Base-by-base conservation (phyloP, 2,329 filamentous ascomycete genomes). In the Colletotrichum shisoi region DNA sequence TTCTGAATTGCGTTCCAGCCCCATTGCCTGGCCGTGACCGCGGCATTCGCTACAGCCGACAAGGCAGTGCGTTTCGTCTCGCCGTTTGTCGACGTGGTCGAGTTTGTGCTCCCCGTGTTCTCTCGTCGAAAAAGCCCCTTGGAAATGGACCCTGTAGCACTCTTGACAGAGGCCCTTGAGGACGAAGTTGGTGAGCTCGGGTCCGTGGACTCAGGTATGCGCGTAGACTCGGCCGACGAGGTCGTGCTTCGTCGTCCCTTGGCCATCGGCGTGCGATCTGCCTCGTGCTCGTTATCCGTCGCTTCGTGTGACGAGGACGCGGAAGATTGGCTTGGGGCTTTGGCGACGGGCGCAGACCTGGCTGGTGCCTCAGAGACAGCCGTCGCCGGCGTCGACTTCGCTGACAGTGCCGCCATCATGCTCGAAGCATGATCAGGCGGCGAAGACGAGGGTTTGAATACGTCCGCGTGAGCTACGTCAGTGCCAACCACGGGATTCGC, bases 321-420 rank as follows among this genome's bases (percentile, higher is more conserved):
- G 4, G 85, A 84, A 1, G 84, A 85, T n/a, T 80, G 78, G 63
- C 80, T 84, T 15, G 81, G 79, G 24, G 74, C 72, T 54, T 79
- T 79, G 4, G 78, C 78, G 4, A 76, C 71, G 12, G 78, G 78
- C 67, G 76, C 79, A 34, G 73, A 74, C 69, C 76, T 79, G 64
- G 68, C 74, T 65, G 72, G 78, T 49, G 70, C 76, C 58, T 73
- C 79, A 70, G 71, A 75, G 48, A 73, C 79, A 63, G 83, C 82
- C 13, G 80, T 79, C 7, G 77, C 74, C 1, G 86, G 84, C 1
- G 86, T 83, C 1, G 89, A 87, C 19, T 85, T 82, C 19, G 82
- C 85, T n/a, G 90, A 87, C 45, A 92, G 81, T 45, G 87, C 88
- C 62, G 89, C 89, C 83, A 93, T 92, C 31, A 85, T 82, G 70